Evolutionary conservation across 768 basidiomycete species (phyloP).

Genomic region (Mycena crocata): DNA sequence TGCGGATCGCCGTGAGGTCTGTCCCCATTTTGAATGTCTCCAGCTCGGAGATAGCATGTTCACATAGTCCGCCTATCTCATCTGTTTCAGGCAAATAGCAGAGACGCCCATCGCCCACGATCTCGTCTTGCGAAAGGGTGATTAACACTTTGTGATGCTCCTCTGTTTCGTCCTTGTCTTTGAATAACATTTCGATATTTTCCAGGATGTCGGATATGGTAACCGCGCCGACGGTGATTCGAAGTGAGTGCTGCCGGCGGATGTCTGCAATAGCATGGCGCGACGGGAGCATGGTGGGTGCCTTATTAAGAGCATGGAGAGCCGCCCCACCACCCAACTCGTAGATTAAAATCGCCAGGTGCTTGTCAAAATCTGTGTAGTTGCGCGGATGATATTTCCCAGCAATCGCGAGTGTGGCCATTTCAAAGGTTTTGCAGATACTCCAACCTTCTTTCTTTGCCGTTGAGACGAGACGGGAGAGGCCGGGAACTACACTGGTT

Average conservation of each 20-base stretch:
- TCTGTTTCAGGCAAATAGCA: conserved; percentile 40
- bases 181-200: conserved; percentile 7
- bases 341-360: conserved; percentile 40
- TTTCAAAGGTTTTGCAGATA: neutral
- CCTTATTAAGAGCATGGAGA: conserved; percentile 43
- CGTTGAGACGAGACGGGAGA: neutral
- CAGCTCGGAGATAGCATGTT: conserved; percentile 33
- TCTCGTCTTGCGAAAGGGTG: conserved; percentile 41
- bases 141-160: conserved; percentile 23
- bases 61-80: conserved; percentile 42
- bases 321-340: conserved; percentile 46
- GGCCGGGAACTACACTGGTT: neutral
- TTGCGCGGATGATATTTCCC: conserved; percentile 37
- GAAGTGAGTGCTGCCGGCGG: conserved; percentile 29
- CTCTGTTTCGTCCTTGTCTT: conserved; percentile 26
- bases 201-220: conserved; percentile 1
- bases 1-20: conserved; percentile 22
- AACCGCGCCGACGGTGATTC: conserved; percentile 25
- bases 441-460: conserved; percentile 7
- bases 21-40: conserved; percentile 37
- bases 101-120: conserved; percentile 36
- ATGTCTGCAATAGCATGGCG: conserved; percentile 29
- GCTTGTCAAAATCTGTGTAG: conserved; percentile 37
- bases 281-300: conserved; percentile 37
- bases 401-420: neutral